Conservation (phyloP, 345 rosid genomes). For the Corchorus capsularis region DNA sequence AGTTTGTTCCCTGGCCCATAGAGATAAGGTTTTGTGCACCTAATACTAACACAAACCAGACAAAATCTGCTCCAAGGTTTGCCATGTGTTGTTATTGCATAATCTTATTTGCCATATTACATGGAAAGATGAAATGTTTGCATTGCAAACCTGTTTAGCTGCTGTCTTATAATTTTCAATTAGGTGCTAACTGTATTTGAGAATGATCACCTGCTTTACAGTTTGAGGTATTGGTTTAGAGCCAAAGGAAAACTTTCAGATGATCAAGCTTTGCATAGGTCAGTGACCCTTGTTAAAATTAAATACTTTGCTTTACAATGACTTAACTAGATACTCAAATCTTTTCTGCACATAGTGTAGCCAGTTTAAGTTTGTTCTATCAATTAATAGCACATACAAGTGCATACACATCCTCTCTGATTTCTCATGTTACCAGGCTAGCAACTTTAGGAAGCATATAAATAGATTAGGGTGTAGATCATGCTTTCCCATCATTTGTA, state of each 20-base stretch:
- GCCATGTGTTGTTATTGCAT: slow-evolving; percentile 14
- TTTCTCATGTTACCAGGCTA: background rate
- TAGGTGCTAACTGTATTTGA: slow-evolving; percentile 6
- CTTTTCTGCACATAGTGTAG: background rate
- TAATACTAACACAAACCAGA: slow-evolving; percentile 64
- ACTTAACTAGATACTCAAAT: background rate
- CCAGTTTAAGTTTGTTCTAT: background rate
- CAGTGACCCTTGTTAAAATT: slow-evolving; percentile 29
- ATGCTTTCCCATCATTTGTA: slow-evolving; percentile 1
- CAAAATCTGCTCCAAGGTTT: slow-evolving; percentile 86
- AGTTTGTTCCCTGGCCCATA: slow-evolving; percentile 90
- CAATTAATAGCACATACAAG: background rate
- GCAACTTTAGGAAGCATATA: background rate
- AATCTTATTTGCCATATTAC: slow-evolving; percentile 13
- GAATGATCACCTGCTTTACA: slow-evolving; percentile 33
- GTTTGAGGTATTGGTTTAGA: slow-evolving; percentile 91
- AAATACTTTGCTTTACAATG: background rate
- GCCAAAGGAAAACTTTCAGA: slow-evolving; percentile 94
- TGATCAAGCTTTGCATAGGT: slow-evolving; percentile 96
- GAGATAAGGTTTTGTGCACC: slow-evolving; percentile 95
- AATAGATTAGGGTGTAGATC: slow-evolving; percentile 3
- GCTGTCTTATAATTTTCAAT: background rate
- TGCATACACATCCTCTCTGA: background rate
- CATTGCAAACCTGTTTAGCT: background rate
- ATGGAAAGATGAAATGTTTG: background rate